Evolutionary conservation across 2,329 filamentous ascomycete species (phyloP), one percentile per base, ranked within the genome.

Genomic region (Blumeriella jaapii): DNA sequence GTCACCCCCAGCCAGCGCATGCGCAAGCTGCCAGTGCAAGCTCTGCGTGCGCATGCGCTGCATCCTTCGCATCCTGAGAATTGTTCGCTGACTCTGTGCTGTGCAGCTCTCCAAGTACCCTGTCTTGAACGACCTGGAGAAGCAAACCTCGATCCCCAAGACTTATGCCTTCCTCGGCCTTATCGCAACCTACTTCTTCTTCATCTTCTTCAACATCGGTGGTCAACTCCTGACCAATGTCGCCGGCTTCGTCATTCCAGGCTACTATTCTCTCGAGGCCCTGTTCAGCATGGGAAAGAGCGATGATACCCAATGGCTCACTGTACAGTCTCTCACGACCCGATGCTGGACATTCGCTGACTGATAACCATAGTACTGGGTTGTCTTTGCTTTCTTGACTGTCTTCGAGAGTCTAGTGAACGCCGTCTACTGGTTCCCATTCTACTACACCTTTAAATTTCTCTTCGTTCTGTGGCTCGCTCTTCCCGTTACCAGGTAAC

Each of bases 381-480:
- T 93, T 41, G 80, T 84, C 44, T 91, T 83, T 57, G 67, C 82
- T 36, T 79, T 83, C 63, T 75, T 91, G 63, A 86, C 80, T 64
- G 81, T 91, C 31, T 58, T 85, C 52, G 84, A 93, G 71, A 86
- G 81, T 61, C 71, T 82, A 43, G 64, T 93, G 55, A 86, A 72
- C 63, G 81, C 85, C 46, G 82, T 89, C 46, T 91, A 91, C 73
- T 93, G 83, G 83, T 85, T 93, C 69, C 82, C 91, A 58, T 98
- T 98, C 70, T 98, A 98, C 81, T 98, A 84, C 67, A 89, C 87
- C 59, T 96, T 98, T 82, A 98, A 98, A 75, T 95, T 98, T 59
- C 69, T 93, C 58, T 82, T 96, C 61, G 73, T 96, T 55, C 78
- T 98, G 61, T 98, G 91, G 91, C 86, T 98, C 67, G 78, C 89